Percentiles rank a stretch among this genome's conserved stretches.
Evolutionary conservation across 805 yeast species (phyloP).

Genomic region (Teunomyces pallodes): DNA sequence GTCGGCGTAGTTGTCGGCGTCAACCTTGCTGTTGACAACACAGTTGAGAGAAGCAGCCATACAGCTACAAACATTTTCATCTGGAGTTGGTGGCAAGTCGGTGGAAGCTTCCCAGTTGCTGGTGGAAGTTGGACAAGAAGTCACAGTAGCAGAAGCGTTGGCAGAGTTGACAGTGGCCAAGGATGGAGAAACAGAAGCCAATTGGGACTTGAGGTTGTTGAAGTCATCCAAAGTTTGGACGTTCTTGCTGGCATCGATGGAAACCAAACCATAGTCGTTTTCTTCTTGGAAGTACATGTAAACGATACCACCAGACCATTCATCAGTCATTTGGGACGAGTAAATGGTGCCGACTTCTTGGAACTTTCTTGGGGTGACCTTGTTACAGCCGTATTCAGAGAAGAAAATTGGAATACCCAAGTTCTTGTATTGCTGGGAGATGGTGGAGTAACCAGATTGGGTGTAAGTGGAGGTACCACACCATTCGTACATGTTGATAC

Average conservation of each 20-base stretch:
- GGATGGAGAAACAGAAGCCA: constrained; percentile 54
- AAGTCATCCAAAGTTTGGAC: constrained; percentile 64
- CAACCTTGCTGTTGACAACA: constrained; percentile 30
- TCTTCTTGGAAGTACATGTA: constrained; percentile 80
- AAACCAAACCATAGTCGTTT: constrained; percentile 73
- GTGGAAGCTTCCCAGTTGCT: constrained; percentile 38
- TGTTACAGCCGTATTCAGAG: constrained; percentile 83
- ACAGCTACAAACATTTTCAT: constrained; percentile 35
- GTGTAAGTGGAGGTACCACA: constrained; percentile 64
- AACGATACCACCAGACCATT: constrained; percentile 90
- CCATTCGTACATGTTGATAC: constrained; percentile 90
- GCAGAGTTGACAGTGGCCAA: constrained; percentile 27
- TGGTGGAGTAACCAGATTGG: constrained; percentile 61
- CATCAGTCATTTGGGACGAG: constrained; percentile 68
- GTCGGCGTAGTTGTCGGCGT: constrained; percentile 30
- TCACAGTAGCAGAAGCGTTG: constrained; percentile 22
- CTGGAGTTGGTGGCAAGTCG: constrained; percentile 45
- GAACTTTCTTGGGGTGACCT: constrained; percentile 66
- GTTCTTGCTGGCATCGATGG: constrained; percentile 42
- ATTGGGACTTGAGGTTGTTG: constrained; percentile 59
- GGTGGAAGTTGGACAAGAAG: constrained; percentile 36
- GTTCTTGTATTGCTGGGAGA: constrained; percentile 63
- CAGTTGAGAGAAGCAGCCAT: constrained; percentile 32
- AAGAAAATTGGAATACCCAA: constrained; percentile 72
- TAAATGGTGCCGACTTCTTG: constrained; percentile 67